These are phyloP conservation scores for Liriodendron chinense DNA, from an alignment of 164 flowering plant species.

Conservation along the genomic window DNA sequence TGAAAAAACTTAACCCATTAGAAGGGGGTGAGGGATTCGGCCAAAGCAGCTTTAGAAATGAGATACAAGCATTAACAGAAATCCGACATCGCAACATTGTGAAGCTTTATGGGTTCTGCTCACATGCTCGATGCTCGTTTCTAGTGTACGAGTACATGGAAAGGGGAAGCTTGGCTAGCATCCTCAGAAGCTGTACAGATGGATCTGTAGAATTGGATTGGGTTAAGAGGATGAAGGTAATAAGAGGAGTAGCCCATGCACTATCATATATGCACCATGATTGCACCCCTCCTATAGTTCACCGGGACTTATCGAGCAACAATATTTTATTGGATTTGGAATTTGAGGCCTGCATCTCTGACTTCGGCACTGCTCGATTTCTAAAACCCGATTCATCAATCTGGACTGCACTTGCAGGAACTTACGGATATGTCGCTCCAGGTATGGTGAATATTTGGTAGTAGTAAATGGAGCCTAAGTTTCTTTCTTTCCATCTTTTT, in stretches of 20 bases:
- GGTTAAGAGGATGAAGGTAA: background rate
- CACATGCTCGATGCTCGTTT: constrained; percentile 30
- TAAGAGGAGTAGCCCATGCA: background rate
- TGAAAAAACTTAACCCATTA: constrained; percentile 26
- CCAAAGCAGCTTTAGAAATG: constrained; percentile 45
- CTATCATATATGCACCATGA: constrained; percentile 8
- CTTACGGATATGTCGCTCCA: constrained; percentile 9
- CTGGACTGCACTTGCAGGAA: constrained; percentile 8
- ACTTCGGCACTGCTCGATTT: constrained; percentile 6
- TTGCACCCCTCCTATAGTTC: background rate
- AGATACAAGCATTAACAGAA: constrained; percentile 46
- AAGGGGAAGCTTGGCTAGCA: constrained; percentile 46
- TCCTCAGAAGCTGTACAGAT: constrained; percentile 27
- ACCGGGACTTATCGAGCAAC: constrained; percentile 7
- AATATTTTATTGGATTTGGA: background rate
- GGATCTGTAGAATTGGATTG: constrained; percentile 6
- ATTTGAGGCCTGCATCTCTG: constrained; percentile 4
- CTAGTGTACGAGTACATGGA: constrained; percentile 58
- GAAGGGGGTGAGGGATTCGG: constrained; percentile 23
- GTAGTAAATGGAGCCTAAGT: too few species aligned
- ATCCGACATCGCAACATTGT: constrained; percentile 59
- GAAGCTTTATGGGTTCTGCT: constrained; percentile 55
- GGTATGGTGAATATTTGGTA: background rate
- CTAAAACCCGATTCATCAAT: constrained; percentile 4
- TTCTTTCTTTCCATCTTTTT: too few species aligned